Evolutionary conservation across 2,329 filamentous ascomycete genomes (phyloP).

Genomic region (Boeremia lycopersici): DNA sequence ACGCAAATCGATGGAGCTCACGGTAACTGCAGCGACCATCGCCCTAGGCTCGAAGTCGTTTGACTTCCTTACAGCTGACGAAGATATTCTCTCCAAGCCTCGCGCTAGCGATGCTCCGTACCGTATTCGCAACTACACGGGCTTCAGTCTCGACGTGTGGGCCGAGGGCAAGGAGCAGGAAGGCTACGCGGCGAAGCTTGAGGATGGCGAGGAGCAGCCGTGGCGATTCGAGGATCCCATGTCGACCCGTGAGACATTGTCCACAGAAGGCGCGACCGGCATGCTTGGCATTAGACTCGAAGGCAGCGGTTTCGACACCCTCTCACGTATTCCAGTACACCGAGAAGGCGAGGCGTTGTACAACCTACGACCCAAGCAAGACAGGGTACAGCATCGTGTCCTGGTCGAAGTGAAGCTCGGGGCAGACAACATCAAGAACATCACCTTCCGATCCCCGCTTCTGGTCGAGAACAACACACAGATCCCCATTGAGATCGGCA

Average conservation of each 20-base stretch:
- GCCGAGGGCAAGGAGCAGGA: slow-evolving; percentile 70
- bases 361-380: slow-evolving; percentile 83
- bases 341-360: slow-evolving; percentile 95
- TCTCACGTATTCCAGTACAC: slow-evolving; percentile 86
- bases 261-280: slow-evolving; percentile 79
- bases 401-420: slow-evolving; percentile 91
- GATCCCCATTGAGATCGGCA: slow-evolving; percentile 90
- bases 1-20: slow-evolving; percentile 88
- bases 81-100: slow-evolving; percentile 92
- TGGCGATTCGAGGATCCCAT: slow-evolving; percentile 98
- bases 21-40: slow-evolving; percentile 90
- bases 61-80: slow-evolving; percentile 83
- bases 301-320: slow-evolving; percentile 89
- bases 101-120: slow-evolving; percentile 91
- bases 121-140: slow-evolving; percentile 91
- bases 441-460: slow-evolving; percentile 90
- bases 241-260: slow-evolving; percentile 91
- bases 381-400: slow-evolving; percentile 83
- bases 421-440: slow-evolving; percentile 96
- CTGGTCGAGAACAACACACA: slow-evolving; percentile 96
- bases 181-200: slow-evolving; percentile 75
- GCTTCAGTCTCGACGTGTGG: slow-evolving; percentile 86
- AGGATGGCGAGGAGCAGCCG: slow-evolving; percentile 87
- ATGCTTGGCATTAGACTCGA: slow-evolving; percentile 84
- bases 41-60: slow-evolving; percentile 91